Evolutionary conservation across 306 rosid species (phyloP).

Genomic region (Abrus pulchellus): DNA sequence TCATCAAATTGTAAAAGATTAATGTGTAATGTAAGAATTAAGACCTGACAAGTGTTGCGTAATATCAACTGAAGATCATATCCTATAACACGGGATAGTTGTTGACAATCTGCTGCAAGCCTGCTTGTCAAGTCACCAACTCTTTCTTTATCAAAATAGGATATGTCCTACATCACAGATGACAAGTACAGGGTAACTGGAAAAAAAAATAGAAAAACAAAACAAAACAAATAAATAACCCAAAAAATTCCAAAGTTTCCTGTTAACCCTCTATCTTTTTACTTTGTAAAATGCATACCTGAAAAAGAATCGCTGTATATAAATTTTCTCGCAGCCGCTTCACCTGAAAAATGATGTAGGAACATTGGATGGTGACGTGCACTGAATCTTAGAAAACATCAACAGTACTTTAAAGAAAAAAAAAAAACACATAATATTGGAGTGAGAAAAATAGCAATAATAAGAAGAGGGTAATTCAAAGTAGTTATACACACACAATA

Average conservation of each 20-base stretch:
- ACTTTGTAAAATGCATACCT: conserved; percentile 58
- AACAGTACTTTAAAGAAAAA: conserved; percentile 15
- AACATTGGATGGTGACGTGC: conserved; percentile 42
- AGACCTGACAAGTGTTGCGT: conserved; percentile 75
- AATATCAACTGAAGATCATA: conserved; percentile 67
- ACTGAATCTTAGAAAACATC: conserved; percentile 37
- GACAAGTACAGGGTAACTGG: conserved; percentile 27
- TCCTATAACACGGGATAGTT: conserved; percentile 70
- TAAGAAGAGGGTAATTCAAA: background rate
- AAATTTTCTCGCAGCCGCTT: conserved; percentile 67
- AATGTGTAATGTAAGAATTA: conserved; percentile 40
- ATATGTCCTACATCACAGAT: conserved; percentile 67
- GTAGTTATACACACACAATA: background rate
- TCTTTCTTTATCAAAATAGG: conserved; percentile 75
- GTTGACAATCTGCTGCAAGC: conserved; percentile 85
- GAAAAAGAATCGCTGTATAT: conserved; percentile 66
- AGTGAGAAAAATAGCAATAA: background rate
- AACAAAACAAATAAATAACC: conserved; percentile 28
- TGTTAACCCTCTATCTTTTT: conserved; percentile 15
- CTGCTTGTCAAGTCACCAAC: conserved; percentile 88
- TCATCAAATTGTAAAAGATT: conserved; percentile 17
- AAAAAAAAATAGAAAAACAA: conserved; percentile 21
- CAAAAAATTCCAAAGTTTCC: background rate
- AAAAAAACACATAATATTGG: background rate
- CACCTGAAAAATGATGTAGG: conserved; percentile 62